Conservation (phyloP, 139 green algal genomes). For the Micractinium sp. region DNA sequence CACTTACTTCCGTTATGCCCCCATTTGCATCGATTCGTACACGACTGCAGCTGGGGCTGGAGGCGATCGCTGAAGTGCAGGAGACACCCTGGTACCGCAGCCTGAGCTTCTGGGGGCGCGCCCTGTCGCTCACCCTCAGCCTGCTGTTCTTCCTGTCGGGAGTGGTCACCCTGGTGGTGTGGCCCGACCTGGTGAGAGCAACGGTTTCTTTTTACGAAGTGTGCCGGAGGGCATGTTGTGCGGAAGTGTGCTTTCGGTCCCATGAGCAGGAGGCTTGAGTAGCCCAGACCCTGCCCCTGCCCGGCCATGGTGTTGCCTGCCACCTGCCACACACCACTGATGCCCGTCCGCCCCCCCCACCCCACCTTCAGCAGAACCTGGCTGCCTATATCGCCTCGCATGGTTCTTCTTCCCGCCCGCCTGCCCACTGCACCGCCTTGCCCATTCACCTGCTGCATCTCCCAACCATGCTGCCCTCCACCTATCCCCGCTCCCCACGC, state of each 20-base stretch:
- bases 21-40: neutral
- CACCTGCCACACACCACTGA: neutral
- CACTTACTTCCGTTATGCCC: neutral
- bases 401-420: neutral
- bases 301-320: neutral
- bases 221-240: neutral
- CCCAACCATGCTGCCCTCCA: neutral
- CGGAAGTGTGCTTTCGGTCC: neutral
- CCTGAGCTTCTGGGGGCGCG: neutral
- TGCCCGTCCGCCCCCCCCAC: no score
- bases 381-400: neutral
- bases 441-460: neutral
- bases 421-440: neutral
- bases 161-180: neutral
- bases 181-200: neutral
- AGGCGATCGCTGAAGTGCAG: neutral
- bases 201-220: neutral
- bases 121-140: neutral
- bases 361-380: neutral
- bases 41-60: neutral
- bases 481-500: neutral
- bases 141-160: constrained; percentile 8
- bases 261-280: neutral
- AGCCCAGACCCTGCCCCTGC: no score
- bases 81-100: neutral